Base-by-base conservation (phyloP, 2,329 filamentous ascomycete genomes). In the Trichoderma lentiforme region DNA sequence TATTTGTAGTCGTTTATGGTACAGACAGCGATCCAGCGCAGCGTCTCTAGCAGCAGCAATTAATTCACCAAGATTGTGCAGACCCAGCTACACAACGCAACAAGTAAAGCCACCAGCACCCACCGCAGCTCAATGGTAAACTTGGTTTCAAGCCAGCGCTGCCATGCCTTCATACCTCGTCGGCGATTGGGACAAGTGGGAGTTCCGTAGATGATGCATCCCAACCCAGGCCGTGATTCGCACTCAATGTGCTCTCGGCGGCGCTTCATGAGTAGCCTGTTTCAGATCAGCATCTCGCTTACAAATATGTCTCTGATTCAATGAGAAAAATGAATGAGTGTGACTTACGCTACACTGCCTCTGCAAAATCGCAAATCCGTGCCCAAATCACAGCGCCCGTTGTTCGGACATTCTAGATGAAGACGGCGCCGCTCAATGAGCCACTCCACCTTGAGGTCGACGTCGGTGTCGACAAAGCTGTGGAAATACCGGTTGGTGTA, bases 371-470 rank as follows among this genome's bases (percentile, higher is more conserved):
- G 82, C 61, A 88, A 77, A 75, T 91, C 89, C 73, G 86, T 90
- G 4, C 87, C 84, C 34, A 91, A 77, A 73, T 90, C 88, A 73
- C 88, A 91, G 14, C 83, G 81, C 69, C 81, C 80, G 73, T 88
- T 83, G 70, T 88, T 89, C 5, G 90, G 91, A 75, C 90, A 91
- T 74, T 92, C 88, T 9, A 93, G 85, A 72, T 91, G 89, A 43
- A 90, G 83, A 60, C 83, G 86, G 21, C 89, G 86, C 14, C 91
- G 86, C 75, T 91, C 85, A 72, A 93, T 84, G 5, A 93, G 83
- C 91, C 91, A 93, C 71, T 88, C 86, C 14, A 93, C 86, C 78
- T 93, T 92, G 58, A 92, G 83, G 32, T 84, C 80, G 34, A 93
- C 83, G 43, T 89, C 90, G 0, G 91, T 93, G 78, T 90, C 86